These are phyloP conservation scores for Danielozyma ontarioensis DNA, from an alignment of 805 yeast genomes.

Conservation along the genomic window DNA sequence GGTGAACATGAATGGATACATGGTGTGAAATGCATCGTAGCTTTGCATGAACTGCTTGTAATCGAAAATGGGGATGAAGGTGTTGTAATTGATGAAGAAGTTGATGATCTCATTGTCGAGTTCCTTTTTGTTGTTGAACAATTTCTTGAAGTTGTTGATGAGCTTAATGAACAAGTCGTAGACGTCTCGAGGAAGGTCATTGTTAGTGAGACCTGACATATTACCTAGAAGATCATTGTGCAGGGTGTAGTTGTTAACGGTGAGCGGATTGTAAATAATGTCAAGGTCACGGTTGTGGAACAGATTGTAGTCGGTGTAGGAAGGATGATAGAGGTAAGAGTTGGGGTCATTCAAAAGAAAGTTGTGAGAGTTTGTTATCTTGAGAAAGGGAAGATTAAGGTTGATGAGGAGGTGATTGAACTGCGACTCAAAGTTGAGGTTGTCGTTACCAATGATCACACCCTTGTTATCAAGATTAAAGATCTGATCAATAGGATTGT, in stretches of 20 bases:
- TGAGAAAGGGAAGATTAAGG: conserved; percentile 38
- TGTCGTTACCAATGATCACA: conserved; percentile 40
- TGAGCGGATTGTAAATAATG: conserved; percentile 35
- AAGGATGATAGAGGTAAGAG: conserved; percentile 37
- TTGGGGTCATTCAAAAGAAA: conserved; percentile 37
- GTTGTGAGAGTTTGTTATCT: conserved; percentile 40
- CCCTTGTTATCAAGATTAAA: conserved; percentile 40
- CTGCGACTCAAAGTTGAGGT: conserved; percentile 41
- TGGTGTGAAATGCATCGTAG: conserved; percentile 43
- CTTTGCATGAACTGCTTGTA: conserved; percentile 48
- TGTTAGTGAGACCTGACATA: conserved; percentile 3
- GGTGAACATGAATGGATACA: conserved; percentile 44
- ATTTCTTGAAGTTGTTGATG: conserved; percentile 37
- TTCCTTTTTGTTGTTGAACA: conserved; percentile 32
- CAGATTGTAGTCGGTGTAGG: conserved; percentile 31
- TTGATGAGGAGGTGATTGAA: conserved; percentile 40
- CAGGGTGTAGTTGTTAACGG: conserved; percentile 13
- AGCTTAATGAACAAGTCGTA: conserved; percentile 40
- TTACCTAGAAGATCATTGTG: conserved; percentile 3
- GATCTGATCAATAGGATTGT: conserved; percentile 42
- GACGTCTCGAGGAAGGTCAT: conserved; percentile 32
- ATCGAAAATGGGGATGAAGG: conserved; percentile 51
- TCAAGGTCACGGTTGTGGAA: conserved; percentile 33
- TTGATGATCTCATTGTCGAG: conserved; percentile 44
- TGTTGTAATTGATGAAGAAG: conserved; percentile 48